Evolutionary conservation across 306 rosid species (phyloP).

Genomic region (Lithocarpus polystachyus): DNA sequence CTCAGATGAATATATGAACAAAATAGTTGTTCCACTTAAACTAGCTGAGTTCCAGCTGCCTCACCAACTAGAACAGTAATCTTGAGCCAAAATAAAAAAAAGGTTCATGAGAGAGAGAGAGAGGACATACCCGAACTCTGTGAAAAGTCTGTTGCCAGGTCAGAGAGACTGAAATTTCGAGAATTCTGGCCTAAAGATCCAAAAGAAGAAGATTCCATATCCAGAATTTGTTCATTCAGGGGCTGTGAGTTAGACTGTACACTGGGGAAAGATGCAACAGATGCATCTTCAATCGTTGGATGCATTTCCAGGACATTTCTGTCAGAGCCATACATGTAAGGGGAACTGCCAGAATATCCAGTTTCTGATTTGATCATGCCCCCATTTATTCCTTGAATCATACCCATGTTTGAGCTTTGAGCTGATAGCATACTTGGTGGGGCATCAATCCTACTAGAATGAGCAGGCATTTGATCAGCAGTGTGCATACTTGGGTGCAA

Average conservation of each 20-base stretch:
- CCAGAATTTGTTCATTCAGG: slow-evolving; percentile 52
- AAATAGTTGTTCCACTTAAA: not conserved
- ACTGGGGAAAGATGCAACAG: slow-evolving; percentile 51
- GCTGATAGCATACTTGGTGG: slow-evolving; percentile 52
- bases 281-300: slow-evolving; percentile 56
- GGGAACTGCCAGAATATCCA: slow-evolving; percentile 62
- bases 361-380: slow-evolving; percentile 72
- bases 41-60: not conserved
- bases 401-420: slow-evolving; percentile 56
- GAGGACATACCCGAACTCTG: slow-evolving; percentile 66
- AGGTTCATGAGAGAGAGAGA: slow-evolving; percentile 20
- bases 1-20: not conserved
- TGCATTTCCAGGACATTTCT: slow-evolving; percentile 59
- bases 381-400: slow-evolving; percentile 76
- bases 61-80: not conserved
- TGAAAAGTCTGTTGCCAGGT: slow-evolving; percentile 75
- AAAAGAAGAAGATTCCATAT: slow-evolving; percentile 54
- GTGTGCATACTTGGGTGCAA: slow-evolving; percentile 59
- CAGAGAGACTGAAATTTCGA: slow-evolving; percentile 76
- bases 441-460: slow-evolving; percentile 55
- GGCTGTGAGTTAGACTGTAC: slow-evolving; percentile 58
- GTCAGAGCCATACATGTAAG: slow-evolving; percentile 58
- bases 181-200: slow-evolving; percentile 78
- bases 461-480: slow-evolving; percentile 53
- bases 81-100: not conserved